phyloP scores from a whole-genome alignment of 768 basidiomycete genomes.

The Russula olivacea region DNA sequence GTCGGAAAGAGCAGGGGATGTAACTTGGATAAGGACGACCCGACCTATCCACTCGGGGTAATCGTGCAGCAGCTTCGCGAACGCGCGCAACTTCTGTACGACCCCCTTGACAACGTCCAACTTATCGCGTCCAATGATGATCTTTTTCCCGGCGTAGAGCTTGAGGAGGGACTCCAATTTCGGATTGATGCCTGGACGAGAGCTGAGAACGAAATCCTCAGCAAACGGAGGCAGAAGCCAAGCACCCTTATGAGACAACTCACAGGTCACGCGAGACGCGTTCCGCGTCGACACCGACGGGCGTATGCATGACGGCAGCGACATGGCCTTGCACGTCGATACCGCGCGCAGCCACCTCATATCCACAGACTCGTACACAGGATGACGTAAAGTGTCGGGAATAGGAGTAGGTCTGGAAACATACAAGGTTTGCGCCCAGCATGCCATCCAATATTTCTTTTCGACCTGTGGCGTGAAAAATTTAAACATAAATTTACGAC shows the following conservation, averaged over 20 bases:
- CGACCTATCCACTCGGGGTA: constrained; percentile 96
- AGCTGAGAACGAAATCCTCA: constrained; percentile 33
- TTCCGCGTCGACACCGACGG: constrained; percentile 92
- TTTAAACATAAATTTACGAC: constrained; percentile 11
- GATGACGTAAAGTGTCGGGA: constrained; percentile 91
- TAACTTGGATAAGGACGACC: constrained; percentile 86
- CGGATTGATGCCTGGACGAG: constrained; percentile 78
- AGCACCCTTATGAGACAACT: constrained; percentile 34
- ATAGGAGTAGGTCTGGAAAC: constrained; percentile 97
- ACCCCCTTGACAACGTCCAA: constrained; percentile 98
- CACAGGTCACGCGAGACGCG: constrained; percentile 69
- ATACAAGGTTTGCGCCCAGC: constrained; percentile 93
- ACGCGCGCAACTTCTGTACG: constrained; percentile 94
- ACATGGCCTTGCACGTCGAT: constrained; percentile 89
- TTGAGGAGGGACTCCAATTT: constrained; percentile 79
- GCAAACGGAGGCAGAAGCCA: background rate
- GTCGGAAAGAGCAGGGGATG: constrained; percentile 86
- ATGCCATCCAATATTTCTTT: constrained; percentile 96
- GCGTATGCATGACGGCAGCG: constrained; percentile 79
- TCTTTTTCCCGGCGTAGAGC: constrained; percentile 95
- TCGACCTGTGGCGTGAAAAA: constrained; percentile 44
- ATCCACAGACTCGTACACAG: constrained; percentile 93
- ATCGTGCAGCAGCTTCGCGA: constrained; percentile 86
- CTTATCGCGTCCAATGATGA: constrained; percentile 96
- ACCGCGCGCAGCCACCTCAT: constrained; percentile 62